Conservation (phyloP, 2,329 filamentous ascomycete genomes). For the Colletotrichum somersetense region DNA sequence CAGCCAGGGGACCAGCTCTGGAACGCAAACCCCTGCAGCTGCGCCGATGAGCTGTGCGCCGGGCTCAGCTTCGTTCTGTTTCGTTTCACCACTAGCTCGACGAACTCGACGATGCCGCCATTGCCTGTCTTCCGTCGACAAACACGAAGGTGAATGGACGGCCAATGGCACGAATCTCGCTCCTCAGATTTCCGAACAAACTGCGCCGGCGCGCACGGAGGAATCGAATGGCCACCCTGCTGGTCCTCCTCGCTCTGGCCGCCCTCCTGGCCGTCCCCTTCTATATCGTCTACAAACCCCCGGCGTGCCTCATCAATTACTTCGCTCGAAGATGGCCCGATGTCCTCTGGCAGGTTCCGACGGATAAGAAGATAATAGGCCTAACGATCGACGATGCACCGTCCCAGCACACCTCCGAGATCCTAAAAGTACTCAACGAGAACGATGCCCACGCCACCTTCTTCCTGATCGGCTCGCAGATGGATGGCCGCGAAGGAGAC, state of each 20-base stretch:
- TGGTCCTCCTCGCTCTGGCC: conserved; percentile 55
- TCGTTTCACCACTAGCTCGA: conserved; percentile 20
- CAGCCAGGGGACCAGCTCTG: conserved; percentile 4
- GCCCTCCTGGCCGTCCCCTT: conserved; percentile 54
- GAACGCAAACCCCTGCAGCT: conserved; percentile 31
- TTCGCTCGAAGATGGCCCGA: conserved; percentile 80
- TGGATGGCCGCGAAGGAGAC: conserved; percentile 65
- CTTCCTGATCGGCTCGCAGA: conserved; percentile 88
- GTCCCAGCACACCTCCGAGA: conserved; percentile 76
- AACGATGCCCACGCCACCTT: conserved; percentile 83
- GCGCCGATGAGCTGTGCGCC: conserved; percentile 26
- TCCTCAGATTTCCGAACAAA: conserved; percentile 68
- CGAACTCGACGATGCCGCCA: conserved; percentile 3
- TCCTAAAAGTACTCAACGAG: conserved; percentile 74
- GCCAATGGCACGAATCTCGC: conserved; percentile 52
- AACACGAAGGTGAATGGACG: conserved; percentile 29
- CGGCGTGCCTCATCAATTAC: conserved; percentile 76
- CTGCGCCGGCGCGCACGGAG: conserved; percentile 69
- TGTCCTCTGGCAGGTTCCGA: conserved; percentile 78
- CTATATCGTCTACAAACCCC: conserved; percentile 78
- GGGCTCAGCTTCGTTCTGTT: conserved; percentile 28
- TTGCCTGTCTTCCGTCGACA: conserved; percentile 7
- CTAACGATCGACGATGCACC: conserved; percentile 91
- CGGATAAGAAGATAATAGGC: conserved; percentile 75
- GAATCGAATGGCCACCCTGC: conserved; percentile 68